phyloP scores from a whole-genome alignment of 2,329 filamentous ascomycete genomes.

The Aureobasidium sp. region DNA sequence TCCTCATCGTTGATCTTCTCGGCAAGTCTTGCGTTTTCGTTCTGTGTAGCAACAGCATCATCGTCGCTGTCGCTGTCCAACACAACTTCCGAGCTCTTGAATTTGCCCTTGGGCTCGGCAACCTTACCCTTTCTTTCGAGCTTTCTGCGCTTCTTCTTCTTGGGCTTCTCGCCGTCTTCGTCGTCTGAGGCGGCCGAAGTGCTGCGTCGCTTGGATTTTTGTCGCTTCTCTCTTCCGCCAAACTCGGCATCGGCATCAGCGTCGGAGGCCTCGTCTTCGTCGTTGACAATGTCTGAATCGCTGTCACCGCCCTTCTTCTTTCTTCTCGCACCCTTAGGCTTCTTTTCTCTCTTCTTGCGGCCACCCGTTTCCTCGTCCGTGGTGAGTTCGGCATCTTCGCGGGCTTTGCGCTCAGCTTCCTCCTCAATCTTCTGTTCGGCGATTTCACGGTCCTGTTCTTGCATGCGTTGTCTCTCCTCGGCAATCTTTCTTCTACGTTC shows the following conservation, averaged over 20 bases:
- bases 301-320: slow-evolving; percentile 52
- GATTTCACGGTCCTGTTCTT: slow-evolving; percentile 63
- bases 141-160: slow-evolving; percentile 53
- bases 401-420: slow-evolving; percentile 53
- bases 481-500: slow-evolving; percentile 73
- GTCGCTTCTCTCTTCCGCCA: slow-evolving; percentile 26
- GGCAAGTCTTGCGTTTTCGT: slow-evolving; percentile 20
- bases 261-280: slow-evolving; percentile 38
- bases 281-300: slow-evolving; percentile 26
- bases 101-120: slow-evolving; percentile 50
- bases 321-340: slow-evolving; percentile 33
- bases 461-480: slow-evolving; percentile 77
- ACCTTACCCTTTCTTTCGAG: slow-evolving; percentile 47
- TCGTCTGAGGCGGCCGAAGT: slow-evolving; percentile 34
- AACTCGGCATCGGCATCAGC: slow-evolving; percentile 39
- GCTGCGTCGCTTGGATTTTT: slow-evolving; percentile 28
- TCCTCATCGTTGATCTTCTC: slow-evolving; percentile 23
- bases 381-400: slow-evolving; percentile 65
- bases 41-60: slow-evolving; percentile 26
- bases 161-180: slow-evolving; percentile 54
- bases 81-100: slow-evolving; percentile 78
- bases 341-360: slow-evolving; percentile 71
- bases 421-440: slow-evolving; percentile 66
- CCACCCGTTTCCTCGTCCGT: slow-evolving; percentile 78
- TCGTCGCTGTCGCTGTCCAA: slow-evolving; percentile 65